Conservation (phyloP, 371 early-diverging fungal species). For the Rhizopus arrhizus region DNA sequence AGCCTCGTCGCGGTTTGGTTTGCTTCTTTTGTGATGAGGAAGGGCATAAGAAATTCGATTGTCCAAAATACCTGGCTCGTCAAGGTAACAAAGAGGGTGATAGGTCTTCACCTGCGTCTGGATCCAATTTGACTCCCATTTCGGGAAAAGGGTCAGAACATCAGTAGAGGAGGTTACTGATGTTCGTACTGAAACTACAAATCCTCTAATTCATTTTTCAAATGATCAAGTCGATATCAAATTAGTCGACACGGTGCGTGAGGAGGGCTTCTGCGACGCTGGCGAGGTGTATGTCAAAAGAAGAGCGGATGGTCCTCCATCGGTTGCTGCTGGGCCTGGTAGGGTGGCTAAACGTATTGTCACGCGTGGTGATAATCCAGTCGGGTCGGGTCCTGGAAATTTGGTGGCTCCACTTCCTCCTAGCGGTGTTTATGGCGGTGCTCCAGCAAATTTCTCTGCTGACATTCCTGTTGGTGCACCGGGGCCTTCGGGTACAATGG, state of each 20-base stretch:
- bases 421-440: background rate
- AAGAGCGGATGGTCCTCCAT: background rate
- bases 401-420: no score
- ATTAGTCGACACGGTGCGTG: slow-evolving; percentile 2
- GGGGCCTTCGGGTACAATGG: no score
- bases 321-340: background rate
- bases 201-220: slow-evolving; percentile 15
- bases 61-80: background rate
- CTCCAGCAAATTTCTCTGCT: background rate
- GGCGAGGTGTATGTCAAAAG: slow-evolving; percentile 1
- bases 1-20: background rate
- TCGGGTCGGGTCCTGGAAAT: no score
- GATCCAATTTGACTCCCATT: background rate
- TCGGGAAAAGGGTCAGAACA: slow-evolving; percentile 18
- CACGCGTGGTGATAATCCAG: no score
- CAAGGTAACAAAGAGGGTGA: background rate
- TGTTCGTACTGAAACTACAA: background rate
- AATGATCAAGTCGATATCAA: background rate
- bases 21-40: slow-evolving; percentile 6
- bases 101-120: background rate
- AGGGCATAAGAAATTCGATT: background rate
- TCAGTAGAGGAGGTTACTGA: background rate
- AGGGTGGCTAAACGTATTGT: no score
- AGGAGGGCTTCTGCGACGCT: background rate
- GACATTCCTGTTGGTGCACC: no score